Evolutionary conservation across 2,329 filamentous ascomycete species (phyloP), one percentile per base, ranked within the genome.

Genomic region (Paraphoma chrysanthemicola): DNA sequence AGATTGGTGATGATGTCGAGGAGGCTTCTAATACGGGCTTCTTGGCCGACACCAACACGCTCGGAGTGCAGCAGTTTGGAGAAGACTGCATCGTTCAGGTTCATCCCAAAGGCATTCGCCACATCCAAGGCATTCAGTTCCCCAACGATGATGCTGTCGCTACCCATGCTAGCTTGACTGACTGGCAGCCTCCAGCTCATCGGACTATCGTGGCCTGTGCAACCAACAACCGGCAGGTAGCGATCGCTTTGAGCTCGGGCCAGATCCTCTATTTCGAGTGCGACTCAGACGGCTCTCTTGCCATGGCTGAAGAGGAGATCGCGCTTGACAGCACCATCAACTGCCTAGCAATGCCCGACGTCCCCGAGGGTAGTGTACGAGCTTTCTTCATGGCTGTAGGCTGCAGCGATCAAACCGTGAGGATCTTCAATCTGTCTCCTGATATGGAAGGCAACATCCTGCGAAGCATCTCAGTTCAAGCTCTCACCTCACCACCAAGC

Each of bases 211-310:
- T 98, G 45, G 92, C 94, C 8, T 96, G 94, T 33, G 90, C 94
- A 1, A 95, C 94, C 14, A 99, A 99, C 70, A 89, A 94, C 68
- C 88, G 91, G 42, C 95, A 99, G 78, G 92, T 99, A 28, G 93
- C 93, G 3, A 89, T 98, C 48, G 95, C 95, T 1, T 82, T 99
- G 28, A 98, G 93, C 73, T 97, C 93, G 8, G 94, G 94, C 38
- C 95, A 99, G 76, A 94, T 99, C 61, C 91, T 97, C 42, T 99
- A 98, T 73, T 99, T 99, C 67, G 96, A 99, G 75, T 94, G 97
- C 88, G 95, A 97, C 70, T 85, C 87, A 0, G 94, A 98, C 76
- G 93, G 93, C 30, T 91, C 91, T 3, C 82, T 98, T 31, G 92
- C 92, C 33, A 94, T 98, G 79, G 97, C 97, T 64, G 80, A 98